phyloP scores from a whole-genome alignment of 345 rosid genomes.

The Eucalyptus sp. region DNA sequence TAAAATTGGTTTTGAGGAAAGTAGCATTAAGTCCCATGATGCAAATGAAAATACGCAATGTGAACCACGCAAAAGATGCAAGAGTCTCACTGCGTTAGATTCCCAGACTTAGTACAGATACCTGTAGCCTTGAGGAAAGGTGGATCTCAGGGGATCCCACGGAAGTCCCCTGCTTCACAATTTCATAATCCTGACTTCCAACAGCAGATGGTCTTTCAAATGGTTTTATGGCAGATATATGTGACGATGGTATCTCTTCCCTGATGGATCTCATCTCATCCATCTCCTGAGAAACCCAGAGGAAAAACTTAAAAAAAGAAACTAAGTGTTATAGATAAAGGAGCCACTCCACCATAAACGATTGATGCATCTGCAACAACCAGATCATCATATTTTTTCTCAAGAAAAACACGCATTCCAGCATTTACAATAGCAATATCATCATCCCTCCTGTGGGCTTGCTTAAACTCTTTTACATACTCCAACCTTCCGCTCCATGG shows the following conservation, averaged over 20 bases:
- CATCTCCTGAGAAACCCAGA: slow-evolving; percentile 65
- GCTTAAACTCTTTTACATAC: slow-evolving; percentile 91
- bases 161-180: slow-evolving; percentile 61
- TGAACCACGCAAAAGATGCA: neutral
- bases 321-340: slow-evolving; percentile 58
- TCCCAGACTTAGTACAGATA: neutral
- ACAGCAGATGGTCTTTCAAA: slow-evolving; percentile 35
- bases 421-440: slow-evolving; percentile 95
- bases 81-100: neutral
- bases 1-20: neutral
- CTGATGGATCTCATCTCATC: slow-evolving; percentile 14
- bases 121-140: slow-evolving; percentile 83
- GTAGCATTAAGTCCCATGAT: neutral
- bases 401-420: slow-evolving; percentile 78
- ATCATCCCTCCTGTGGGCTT: slow-evolving; percentile 90
- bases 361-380: slow-evolving; percentile 57
- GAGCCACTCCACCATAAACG: slow-evolving; percentile 88
- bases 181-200: slow-evolving; percentile 78
- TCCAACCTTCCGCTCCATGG: slow-evolving; percentile 86
- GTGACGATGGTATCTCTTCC: slow-evolving; percentile 38
- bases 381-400: slow-evolving; percentile 34
- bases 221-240: slow-evolving; percentile 63
- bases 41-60: neutral
- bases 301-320: slow-evolving; percentile 94
- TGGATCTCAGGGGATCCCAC: slow-evolving; percentile 78